Conservation (phyloP, 1,139 yeast species). For the Pneumocystis carinii region DNA sequence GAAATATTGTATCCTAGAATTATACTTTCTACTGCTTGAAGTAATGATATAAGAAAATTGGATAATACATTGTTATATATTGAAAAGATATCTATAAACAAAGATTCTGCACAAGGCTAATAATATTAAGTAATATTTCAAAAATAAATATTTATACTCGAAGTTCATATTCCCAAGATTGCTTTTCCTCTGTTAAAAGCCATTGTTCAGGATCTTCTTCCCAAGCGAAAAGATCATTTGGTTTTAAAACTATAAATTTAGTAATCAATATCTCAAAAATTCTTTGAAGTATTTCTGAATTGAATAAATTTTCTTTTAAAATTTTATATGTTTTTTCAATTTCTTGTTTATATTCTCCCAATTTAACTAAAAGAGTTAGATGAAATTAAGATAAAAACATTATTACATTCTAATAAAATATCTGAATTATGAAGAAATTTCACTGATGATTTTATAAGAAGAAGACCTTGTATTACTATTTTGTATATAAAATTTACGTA, state of each 20-base stretch:
- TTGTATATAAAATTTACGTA: constrained; percentile 54
- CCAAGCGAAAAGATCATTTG: constrained; percentile 72
- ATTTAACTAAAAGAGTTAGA: constrained; percentile 22
- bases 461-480: constrained; percentile 54
- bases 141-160: constrained; percentile 23
- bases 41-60: constrained; percentile 46
- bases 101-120: constrained; percentile 66
- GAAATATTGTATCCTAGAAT: constrained; percentile 27
- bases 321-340: constrained; percentile 41
- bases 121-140: not conserved
- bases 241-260: constrained; percentile 59
- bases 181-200: constrained; percentile 64
- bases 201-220: constrained; percentile 78
- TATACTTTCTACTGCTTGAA: constrained; percentile 26
- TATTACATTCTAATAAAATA: constrained; percentile 16
- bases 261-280: constrained; percentile 52
- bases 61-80: constrained; percentile 49
- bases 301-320: constrained; percentile 42
- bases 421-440: constrained; percentile 30
- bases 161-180: constrained; percentile 71
- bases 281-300: constrained; percentile 38
- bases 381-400: not conserved
- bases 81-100: constrained; percentile 59
- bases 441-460: constrained; percentile 49
- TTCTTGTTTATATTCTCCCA: constrained; percentile 39